Evolutionary conservation across 2,329 filamentous ascomycete genomes (phyloP), one percentile per base, ranked within the genome.

Genomic region (Endothia cerciana): DNA sequence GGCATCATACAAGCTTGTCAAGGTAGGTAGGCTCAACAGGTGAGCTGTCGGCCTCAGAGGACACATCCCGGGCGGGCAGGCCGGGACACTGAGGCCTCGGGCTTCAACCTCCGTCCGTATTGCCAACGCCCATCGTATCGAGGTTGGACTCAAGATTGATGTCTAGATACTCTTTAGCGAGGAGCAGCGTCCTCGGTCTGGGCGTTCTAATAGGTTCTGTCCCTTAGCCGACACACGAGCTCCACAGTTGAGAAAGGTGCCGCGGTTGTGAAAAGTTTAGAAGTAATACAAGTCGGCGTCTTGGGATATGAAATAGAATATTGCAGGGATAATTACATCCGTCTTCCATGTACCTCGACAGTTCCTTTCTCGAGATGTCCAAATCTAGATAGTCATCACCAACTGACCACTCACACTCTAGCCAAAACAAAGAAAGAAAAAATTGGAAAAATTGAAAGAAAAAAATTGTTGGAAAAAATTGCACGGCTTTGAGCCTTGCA

Each of bases 331-430:
- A 33, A 43, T 33, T 60, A 40, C 25, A 30, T 28, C 30, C 57
- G 15, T 43, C 57, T 36, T 60, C 28, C 25, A 30, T 55, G n/a
- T 55, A 28, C 51, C 17, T 36, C 2, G 51, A 33, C 51, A 17
- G 28, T 19, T 36, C 17, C 17, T n/a, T 36, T n/a, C 51, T 55
- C 30, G 51, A 36, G 51, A 36, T 55, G 51, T 55, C 19, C 33
- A 36, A 28, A 33, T 60, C 47, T 28, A 41, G 45, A 45, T 55
- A n/a, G 36, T 53, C 30, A 61, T 28, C 51, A 51, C 47, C 47
- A 30, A 51, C 25, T 15, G 22, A 38, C 56, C 19, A 15, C 30
- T 55, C 56, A 61, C 61, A 57, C 47, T 61, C 57, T 30, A 33
- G 28, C 38, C 13, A 49, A 22, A 13, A 25, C 8, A 25, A 49